Percentiles rank a stretch among this genome's conserved stretches.
These are phyloP conservation scores for Geotrichum restrictum DNA, from an alignment of 1,139 yeast genomes.

Conservation along the genomic window DNA sequence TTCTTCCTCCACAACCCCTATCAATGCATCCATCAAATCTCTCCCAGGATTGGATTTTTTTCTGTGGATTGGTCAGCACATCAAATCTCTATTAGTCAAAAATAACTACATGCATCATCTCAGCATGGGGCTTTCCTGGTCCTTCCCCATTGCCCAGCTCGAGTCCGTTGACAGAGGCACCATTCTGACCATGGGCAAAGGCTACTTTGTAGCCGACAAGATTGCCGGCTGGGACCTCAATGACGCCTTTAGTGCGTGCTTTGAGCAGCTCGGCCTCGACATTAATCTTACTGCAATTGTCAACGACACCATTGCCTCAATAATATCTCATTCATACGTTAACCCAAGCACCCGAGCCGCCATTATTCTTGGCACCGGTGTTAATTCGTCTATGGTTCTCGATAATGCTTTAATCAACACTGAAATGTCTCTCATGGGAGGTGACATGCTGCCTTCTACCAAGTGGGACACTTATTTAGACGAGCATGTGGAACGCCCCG, in stretches of 20 bases:
- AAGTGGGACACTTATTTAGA: conserved; percentile 66
- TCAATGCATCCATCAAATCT: conserved; percentile 44
- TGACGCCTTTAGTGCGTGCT: conserved; percentile 53
- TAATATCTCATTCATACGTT: conserved; percentile 71
- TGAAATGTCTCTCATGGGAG: conserved; percentile 38
- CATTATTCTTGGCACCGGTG: conserved; percentile 87
- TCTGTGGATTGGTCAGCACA: conserved; percentile 54
- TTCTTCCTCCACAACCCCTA: conserved; percentile 47
- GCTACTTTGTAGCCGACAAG: conserved; percentile 66
- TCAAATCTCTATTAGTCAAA: conserved; percentile 53
- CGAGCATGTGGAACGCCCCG: conserved; percentile 61
- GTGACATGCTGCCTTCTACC: conserved; percentile 58
- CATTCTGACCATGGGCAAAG: conserved; percentile 87
- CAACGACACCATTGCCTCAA: conserved; percentile 85
- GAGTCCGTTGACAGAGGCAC: conserved; percentile 64
- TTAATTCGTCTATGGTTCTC: conserved; percentile 51
- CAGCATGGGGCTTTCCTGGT: conserved; percentile 36
- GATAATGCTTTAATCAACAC: conserved; percentile 35
- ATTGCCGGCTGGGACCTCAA: conserved; percentile 75
- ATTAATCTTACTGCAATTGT: conserved; percentile 76
- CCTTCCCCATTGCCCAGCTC: conserved; percentile 36
- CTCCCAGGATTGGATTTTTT: conserved; percentile 59
- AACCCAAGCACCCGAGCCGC: conserved; percentile 67
- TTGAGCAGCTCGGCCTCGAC: conserved; percentile 49
- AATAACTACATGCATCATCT: conserved; percentile 35